Evolutionary conservation across 1,284 basidiomycete genomes (phyloP), one percentile per base, ranked within the genome.

Genomic region (Rhodotorula glutinis): DNA sequence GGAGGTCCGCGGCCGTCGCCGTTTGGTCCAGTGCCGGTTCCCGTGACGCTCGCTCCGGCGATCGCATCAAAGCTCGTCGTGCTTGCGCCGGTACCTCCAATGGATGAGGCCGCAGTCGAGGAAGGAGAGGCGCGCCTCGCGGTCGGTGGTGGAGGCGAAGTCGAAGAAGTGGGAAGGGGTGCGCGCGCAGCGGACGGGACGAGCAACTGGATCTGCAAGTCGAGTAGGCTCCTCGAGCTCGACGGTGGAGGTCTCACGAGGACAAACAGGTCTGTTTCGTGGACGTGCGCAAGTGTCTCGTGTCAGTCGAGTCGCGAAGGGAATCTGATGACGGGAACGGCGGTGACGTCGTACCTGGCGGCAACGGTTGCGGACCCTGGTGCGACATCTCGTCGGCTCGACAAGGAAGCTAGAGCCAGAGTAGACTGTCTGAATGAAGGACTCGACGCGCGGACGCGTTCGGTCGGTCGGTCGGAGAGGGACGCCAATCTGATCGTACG

Each of bases 151-250:
- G 13, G 43, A 27, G 41, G 44, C 38, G 38, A 29, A 19, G 53
- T 21, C n/a, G 38, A 41, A 19, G 46, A 19, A 17, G 25, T 21
- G 1, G 49, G 29, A 21, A 2, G 25, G 8, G 41, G 23, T 3
- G 33, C 49, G 46, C 46, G 52, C 21, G 47, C 40, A 7, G 63
- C 29, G 21, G 62, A 62, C 7, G 73, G 69, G n/a, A 60, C 78
- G 14, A 96, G 88, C 41, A 97, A 86, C 78, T 97, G 94, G 10
- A 97, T 88, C 78, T 97, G 94, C 1, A 97, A 83, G 78, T 95
- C 96, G 57, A 95, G 82, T 0, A 92, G 91, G 74, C 96, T 92
- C 73, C 89, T 90, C 25, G 86, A 84, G 77, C 88, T 88, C 21
- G 88, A 85, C 0, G 92, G 89, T 2, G 91, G 91, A 2, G 90